Percentiles rank a stretch among this genome's conserved stretches.
Conservation (phyloP, 495 filamentous ascomycete species). For the Lasiosphaeris hirsuta region DNA sequence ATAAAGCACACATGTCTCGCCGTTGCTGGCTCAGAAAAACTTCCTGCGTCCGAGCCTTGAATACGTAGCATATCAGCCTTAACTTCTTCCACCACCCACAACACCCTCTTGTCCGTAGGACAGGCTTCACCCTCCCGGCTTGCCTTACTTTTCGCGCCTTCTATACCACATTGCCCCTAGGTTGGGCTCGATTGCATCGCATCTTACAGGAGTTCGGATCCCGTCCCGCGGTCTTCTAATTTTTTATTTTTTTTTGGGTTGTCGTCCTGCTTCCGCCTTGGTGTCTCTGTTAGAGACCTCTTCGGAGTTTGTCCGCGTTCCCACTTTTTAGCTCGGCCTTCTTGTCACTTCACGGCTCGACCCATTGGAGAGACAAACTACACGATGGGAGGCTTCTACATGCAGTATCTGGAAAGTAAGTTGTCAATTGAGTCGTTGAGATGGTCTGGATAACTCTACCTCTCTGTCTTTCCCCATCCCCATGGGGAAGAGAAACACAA, state of each 20-base stretch:
- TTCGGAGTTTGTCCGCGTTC: slow-evolving; percentile 13
- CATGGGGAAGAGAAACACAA: not conserved
- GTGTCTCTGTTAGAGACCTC: slow-evolving; percentile 12
- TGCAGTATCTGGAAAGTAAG: slow-evolving; percentile 63
- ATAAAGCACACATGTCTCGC: slow-evolving; percentile 63
- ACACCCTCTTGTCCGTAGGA: slow-evolving; percentile 42
- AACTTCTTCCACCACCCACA: slow-evolving; percentile 30
- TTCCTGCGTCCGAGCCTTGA: slow-evolving; percentile 46
- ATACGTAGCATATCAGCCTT: slow-evolving; percentile 51
- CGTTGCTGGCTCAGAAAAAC: slow-evolving; percentile 45
- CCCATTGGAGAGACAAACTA: slow-evolving; percentile 23
- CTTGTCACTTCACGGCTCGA: slow-evolving; percentile 4
- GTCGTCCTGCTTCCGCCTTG: slow-evolving; percentile 24
- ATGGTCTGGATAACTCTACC: slow-evolving; percentile 2
- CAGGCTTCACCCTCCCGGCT: slow-evolving; percentile 38
- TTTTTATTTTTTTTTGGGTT: slow-evolving; percentile 23
- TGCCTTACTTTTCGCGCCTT: slow-evolving; percentile 25
- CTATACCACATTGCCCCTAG: slow-evolving; percentile 32
- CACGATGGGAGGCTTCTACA: slow-evolving; percentile 59
- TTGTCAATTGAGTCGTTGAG: slow-evolving; percentile 29
- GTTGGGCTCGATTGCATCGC: slow-evolving; percentile 58
- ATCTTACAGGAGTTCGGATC: slow-evolving; percentile 41
- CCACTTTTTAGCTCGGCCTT: slow-evolving; percentile 13
- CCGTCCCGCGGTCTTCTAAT: slow-evolving; percentile 27
- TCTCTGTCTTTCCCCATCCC: not conserved